Evolutionary conservation across 129 eudicot species (phyloP), one percentile per base, ranked within the genome.

Genomic region (Saussurea involucrata): DNA sequence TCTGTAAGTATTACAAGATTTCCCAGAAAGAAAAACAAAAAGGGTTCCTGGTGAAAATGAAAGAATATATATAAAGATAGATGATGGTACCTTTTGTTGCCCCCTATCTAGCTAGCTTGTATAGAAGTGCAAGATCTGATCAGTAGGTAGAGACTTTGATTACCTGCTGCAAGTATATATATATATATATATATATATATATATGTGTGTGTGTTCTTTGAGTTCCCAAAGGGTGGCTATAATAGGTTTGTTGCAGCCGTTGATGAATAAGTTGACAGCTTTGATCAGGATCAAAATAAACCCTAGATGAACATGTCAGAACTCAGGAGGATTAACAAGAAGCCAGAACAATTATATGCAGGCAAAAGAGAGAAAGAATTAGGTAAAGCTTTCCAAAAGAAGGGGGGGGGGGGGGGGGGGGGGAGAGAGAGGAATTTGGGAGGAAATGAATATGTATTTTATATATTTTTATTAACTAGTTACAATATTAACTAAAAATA

Each of bases 281-380:
- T 76, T 20, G 60, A 68, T 64, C 69, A 69, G 8, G 72, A 76
- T 70, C 60, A 60, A 40, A 61, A 74, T 25, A 77, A 85, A 77
- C 88, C 88, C 88, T 85, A 81, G 66, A 36, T 81, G 28, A 66
- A 63, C 75, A 69, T 74, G 83, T 72, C 63, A 72, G 60, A 66
- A 71, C 29, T 71, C 64, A 73, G 63, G 72, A 72, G 36, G 76
- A 76, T 57, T 46, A 49, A 40, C 65, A 74, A 31, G 72, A 76
- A 63, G 73, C 79, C 55, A 75, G 42, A 66, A 67, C 76, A 74
- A 71, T 81, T 79, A 83, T 81, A 79, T 76, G 83, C 44, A 83
- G 33, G 74, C 24, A 20, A 8, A 60, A 44, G 63, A 29, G 44
- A 18, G 73, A 49, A 76, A 12, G 69, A 49, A 76, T 73, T 71